Conservation (phyloP, 2,329 filamentous ascomycete genomes). For the Metarhizium robertsii region DNA sequence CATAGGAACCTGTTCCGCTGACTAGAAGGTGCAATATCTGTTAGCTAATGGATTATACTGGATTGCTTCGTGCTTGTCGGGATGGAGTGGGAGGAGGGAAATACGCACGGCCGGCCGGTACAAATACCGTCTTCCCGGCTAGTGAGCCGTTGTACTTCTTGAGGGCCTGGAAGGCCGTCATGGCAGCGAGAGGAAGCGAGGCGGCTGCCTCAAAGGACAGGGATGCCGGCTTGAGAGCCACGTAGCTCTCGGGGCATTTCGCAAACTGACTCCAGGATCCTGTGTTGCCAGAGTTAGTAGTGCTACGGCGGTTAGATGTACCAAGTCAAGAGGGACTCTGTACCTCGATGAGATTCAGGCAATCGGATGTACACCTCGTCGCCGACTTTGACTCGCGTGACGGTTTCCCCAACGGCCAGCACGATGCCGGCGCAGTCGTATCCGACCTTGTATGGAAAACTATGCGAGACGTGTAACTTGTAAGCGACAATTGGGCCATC, state of each 20-base stretch:
- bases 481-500: background rate
- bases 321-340: background rate
- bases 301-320: background rate
- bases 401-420: slow-evolving; percentile 21
- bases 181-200: slow-evolving; percentile 31
- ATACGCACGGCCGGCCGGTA: slow-evolving; percentile 16
- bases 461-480: background rate
- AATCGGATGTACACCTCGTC: slow-evolving; percentile 15
- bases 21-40: slow-evolving; percentile 5
- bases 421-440: slow-evolving; percentile 32
- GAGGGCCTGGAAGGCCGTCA: slow-evolving; percentile 31
- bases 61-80: background rate
- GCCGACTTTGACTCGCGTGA: slow-evolving; percentile 22
- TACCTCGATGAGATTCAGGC: slow-evolving; percentile 13
- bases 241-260: slow-evolving; percentile 19
- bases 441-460: slow-evolving; percentile 33
- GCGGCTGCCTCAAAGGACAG: slow-evolving; percentile 33
- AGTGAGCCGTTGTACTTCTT: slow-evolving; percentile 27
- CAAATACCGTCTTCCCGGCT: slow-evolving; percentile 21
- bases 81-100: background rate
- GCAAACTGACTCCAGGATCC: slow-evolving; percentile 28
- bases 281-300: slow-evolving; percentile 6
- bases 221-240: slow-evolving; percentile 29
- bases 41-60: background rate
- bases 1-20: slow-evolving; percentile 15